phyloP scores from a whole-genome alignment of 192 early-diverging fungal species.

The Backusella sp. region DNA sequence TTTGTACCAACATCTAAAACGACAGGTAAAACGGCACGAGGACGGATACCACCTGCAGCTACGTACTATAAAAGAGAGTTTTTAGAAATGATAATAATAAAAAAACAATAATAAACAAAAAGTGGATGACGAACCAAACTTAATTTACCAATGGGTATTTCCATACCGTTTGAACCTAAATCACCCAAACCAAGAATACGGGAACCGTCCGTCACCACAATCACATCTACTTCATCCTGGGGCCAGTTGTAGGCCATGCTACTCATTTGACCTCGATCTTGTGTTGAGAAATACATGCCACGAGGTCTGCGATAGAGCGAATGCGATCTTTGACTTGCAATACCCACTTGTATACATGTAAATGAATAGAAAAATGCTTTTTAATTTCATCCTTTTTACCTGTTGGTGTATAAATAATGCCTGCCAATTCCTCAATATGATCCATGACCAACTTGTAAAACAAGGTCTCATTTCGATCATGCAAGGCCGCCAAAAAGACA shows the following conservation, averaged over 20 bases:
- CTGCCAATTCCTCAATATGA: slow-evolving; percentile 65
- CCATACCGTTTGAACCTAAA: slow-evolving; percentile 91
- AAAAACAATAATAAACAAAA: neutral
- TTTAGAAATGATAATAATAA: neutral
- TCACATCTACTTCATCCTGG: slow-evolving; percentile 52
- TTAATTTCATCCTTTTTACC: neutral
- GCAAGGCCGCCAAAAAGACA: slow-evolving; percentile 77
- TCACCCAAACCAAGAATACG: slow-evolving; percentile 93
- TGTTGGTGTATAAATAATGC: slow-evolving; percentile 44
- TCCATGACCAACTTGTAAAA: slow-evolving; percentile 81
- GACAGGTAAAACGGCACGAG: slow-evolving; percentile 62
- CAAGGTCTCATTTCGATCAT: slow-evolving; percentile 75
- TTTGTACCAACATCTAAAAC: slow-evolving; percentile 61
- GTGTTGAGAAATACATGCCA: slow-evolving; percentile 48
- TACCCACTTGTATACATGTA: slow-evolving; percentile 35
- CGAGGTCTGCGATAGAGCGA: slow-evolving; percentile 49
- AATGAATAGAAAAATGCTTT: neutral
- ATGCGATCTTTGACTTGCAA: slow-evolving; percentile 43
- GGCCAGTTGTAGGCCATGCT: slow-evolving; percentile 81
- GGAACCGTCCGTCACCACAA: slow-evolving; percentile 91
- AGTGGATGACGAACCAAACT: slow-evolving; percentile 50
- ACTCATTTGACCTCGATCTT: slow-evolving; percentile 73
- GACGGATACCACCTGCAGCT: slow-evolving; percentile 47
- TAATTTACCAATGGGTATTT: slow-evolving; percentile 92
- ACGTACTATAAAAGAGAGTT: slow-evolving; percentile 7